phyloP scores from a whole-genome alignment of 768 basidiomycete genomes.

The Leccinum barrowsii region DNA sequence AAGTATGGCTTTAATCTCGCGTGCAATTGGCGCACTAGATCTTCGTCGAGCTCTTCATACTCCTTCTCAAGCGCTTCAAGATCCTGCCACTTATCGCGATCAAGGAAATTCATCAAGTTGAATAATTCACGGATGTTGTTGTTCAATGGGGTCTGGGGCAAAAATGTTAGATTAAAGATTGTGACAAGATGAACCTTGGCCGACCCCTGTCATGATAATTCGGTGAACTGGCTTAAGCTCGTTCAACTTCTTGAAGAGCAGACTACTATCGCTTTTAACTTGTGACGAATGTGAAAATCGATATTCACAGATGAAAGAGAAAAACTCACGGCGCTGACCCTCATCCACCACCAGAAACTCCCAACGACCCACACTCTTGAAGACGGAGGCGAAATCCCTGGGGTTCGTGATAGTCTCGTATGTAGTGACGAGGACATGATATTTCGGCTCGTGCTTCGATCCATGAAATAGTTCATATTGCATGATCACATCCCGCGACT shows the following conservation, averaged over 20 bases:
- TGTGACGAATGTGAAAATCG: slow-evolving; percentile 29
- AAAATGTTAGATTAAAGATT: not conserved
- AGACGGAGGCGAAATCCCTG: slow-evolving; percentile 69
- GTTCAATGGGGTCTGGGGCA: slow-evolving; percentile 79
- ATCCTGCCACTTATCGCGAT: slow-evolving; percentile 71
- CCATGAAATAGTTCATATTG: slow-evolving; percentile 76
- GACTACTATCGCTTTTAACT: slow-evolving; percentile 78
- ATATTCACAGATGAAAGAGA: not conserved
- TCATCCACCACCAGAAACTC: slow-evolving; percentile 93
- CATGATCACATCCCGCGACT: slow-evolving; percentile 76
- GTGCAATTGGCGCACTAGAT: slow-evolving; percentile 78
- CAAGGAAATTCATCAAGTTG: slow-evolving; percentile 96
- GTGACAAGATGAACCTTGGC: slow-evolving; percentile 15
- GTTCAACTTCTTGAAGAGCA: slow-evolving; percentile 80
- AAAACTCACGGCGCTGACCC: slow-evolving; percentile 76
- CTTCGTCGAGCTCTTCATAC: slow-evolving; percentile 75
- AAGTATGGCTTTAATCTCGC: slow-evolving; percentile 82
- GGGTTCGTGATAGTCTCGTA: slow-evolving; percentile 77
- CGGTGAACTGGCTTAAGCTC: slow-evolving; percentile 77
- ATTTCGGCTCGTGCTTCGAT: slow-evolving; percentile 54
- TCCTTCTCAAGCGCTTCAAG: slow-evolving; percentile 70
- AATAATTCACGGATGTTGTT: slow-evolving; percentile 97
- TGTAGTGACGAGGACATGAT: slow-evolving; percentile 89
- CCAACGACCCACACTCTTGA: slow-evolving; percentile 85
- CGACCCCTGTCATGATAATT: slow-evolving; percentile 84